Evolutionary conservation across 140 eudicot species (phyloP).

Genomic region (Senecio squalidus): DNA sequence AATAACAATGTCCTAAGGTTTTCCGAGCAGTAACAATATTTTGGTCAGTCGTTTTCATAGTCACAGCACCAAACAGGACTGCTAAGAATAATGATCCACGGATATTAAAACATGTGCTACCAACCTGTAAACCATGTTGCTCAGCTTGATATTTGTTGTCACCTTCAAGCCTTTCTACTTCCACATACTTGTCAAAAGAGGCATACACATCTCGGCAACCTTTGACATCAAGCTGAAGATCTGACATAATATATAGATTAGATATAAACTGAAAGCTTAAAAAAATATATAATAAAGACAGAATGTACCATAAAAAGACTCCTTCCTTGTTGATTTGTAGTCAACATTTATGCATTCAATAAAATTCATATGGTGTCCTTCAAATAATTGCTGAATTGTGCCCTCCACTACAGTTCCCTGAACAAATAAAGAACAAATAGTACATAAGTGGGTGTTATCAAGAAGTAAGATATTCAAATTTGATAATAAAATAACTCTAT

Average conservation of each 20-base stretch:
- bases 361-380: constrained; percentile 96
- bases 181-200: constrained; percentile 97
- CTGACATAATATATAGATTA: constrained; percentile 32
- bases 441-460: constrained; percentile 14
- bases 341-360: constrained; percentile 95
- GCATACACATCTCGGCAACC: constrained; percentile 94
- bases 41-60: no score
- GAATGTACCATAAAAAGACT: constrained; percentile 78
- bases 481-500: constrained; percentile 10
- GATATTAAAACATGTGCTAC: constrained; percentile 1
- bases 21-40: not conserved
- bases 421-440: not conserved
- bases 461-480: constrained; percentile 7
- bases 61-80: not conserved
- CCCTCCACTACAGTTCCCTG: constrained; percentile 99
- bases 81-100: not conserved
- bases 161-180: constrained; percentile 92
- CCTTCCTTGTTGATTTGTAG: constrained; percentile 90
- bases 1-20: not conserved
- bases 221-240: constrained; percentile 95
- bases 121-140: constrained; percentile 82
- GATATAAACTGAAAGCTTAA: constrained; percentile 4
- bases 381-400: constrained; percentile 87
- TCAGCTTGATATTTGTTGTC: constrained; percentile 94
- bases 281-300: constrained; percentile 1